A percentile compares a stretch with the other conserved stretches of the same genome.
These are phyloP conservation scores for Dothiorella sarmentorum DNA, from an alignment of 2,329 filamentous ascomycete species.

Conservation along the genomic window DNA sequence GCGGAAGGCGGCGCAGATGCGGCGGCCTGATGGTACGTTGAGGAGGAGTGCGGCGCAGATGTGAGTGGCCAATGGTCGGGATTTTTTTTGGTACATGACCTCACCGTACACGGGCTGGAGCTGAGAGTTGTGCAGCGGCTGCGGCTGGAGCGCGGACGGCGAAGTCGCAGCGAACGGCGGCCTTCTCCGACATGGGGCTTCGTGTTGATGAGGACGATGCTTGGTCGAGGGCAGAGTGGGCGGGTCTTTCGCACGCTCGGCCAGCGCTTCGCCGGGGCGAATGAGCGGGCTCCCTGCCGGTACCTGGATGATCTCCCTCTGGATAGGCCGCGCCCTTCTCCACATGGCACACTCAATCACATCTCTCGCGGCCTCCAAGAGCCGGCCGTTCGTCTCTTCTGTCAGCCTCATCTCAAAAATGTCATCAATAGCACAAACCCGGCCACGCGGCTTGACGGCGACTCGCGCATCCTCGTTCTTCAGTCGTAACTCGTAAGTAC, in stretches of 20 bases:
- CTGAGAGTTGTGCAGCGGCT: background rate
- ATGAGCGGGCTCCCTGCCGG: background rate
- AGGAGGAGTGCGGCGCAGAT: background rate
- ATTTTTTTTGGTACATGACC: no score
- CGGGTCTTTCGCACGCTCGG: background rate
- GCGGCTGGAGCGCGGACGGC: background rate
- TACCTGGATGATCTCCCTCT: conserved; percentile 4
- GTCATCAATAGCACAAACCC: no score
- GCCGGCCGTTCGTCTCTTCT: background rate
- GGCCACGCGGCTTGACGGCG: no score
- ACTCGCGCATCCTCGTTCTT: no score
- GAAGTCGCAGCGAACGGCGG: background rate
- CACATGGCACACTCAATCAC: conserved; percentile 4
- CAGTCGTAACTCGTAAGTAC: no score
- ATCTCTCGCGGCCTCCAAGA: background rate
- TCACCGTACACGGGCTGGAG: conserved; percentile 2
- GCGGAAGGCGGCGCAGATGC: background rate
- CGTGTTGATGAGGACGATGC: no score
- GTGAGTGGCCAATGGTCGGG: conserved; percentile 8
- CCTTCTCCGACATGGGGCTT: conserved; percentile 10
- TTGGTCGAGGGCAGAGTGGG: background rate
- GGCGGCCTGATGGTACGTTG: conserved; percentile 7
- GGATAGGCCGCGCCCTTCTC: background rate
- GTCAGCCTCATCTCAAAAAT: no score
- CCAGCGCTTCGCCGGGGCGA: no score